phyloP scores from a whole-genome alignment of 495 filamentous ascomycete genomes.

The Cetradonia linearis region DNA sequence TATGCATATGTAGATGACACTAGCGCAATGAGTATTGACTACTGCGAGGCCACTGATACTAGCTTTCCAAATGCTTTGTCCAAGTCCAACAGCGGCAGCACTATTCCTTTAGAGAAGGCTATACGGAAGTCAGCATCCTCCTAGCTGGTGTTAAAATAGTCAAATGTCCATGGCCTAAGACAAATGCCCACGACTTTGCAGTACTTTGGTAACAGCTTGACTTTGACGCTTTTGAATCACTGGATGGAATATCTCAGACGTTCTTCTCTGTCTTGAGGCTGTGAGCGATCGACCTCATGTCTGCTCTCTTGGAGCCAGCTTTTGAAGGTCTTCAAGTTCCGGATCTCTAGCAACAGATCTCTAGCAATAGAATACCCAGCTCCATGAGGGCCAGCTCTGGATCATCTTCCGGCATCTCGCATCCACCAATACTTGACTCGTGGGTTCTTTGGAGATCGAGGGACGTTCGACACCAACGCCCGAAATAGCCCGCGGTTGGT shows the following conservation, averaged over 20 bases:
- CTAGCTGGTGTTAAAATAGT: conserved; percentile 3
- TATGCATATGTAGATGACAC: too few relatives aligned
- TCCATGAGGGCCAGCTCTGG: conserved; percentile 1
- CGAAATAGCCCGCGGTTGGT: not conserved
- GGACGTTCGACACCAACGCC: conserved; percentile 10
- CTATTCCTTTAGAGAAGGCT: not conserved
- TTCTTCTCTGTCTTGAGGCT: not conserved
- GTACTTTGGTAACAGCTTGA: conserved; percentile 8
- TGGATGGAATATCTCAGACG: not conserved
- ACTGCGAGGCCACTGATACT: too few relatives aligned
- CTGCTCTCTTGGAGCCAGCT: not conserved
- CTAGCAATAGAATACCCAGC: not conserved
- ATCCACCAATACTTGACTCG: not conserved
- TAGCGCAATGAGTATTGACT: too few relatives aligned
- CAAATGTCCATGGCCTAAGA: not conserved
- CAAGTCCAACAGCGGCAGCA: not conserved
- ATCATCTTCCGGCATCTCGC: not conserved
- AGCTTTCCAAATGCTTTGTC: not conserved
- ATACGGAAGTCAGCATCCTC: conserved; percentile 1
- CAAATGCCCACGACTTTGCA: conserved; percentile 9
- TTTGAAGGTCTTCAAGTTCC: not conserved
- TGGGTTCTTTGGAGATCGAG: not conserved
- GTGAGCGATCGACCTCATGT: not conserved
- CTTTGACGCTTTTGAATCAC: conserved; percentile 9
- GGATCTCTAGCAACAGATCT: not conserved